phyloP scores from a whole-genome alignment of 1,284 basidiomycete species.

The Stereum hirsutum region DNA sequence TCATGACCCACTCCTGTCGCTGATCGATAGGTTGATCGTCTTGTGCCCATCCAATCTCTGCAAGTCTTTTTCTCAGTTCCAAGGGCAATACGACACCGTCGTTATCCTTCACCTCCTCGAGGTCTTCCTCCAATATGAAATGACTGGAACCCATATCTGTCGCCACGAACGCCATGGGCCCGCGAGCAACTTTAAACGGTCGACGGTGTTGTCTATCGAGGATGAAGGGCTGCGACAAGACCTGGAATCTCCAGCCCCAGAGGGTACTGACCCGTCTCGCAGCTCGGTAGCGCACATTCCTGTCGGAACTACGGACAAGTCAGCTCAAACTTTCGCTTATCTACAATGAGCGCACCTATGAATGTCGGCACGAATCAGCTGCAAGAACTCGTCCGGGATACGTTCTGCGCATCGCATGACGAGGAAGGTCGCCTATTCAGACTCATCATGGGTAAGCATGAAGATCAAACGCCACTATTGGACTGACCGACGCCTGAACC shows the following conservation, averaged over 20 bases:
- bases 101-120: conserved; percentile 37
- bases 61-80: conserved; percentile 52
- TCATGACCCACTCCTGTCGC: conserved; percentile 46
- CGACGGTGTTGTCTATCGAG: conserved; percentile 47
- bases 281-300: conserved; percentile 35
- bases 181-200: conserved; percentile 58
- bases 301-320: conserved; percentile 29
- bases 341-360: conserved; percentile 32
- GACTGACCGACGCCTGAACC: conserved; percentile 41
- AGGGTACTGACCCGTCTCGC: conserved; percentile 44
- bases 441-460: neutral
- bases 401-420: conserved; percentile 69
- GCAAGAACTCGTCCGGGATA: conserved; percentile 32
- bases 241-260: conserved; percentile 57
- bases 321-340: neutral
- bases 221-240: conserved; percentile 50
- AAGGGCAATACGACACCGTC: conserved; percentile 37
- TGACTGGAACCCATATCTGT: conserved; percentile 58
- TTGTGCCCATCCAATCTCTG: conserved; percentile 64
- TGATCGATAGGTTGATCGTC: conserved; percentile 46
- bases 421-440: conserved; percentile 48
- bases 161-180: conserved; percentile 55
- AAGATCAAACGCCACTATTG: neutral
- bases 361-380: conserved; percentile 45
- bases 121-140: conserved; percentile 45